These are phyloP conservation scores for Litchi chinensis DNA, from an alignment of 345 rosid genomes.

Conservation along the genomic window DNA sequence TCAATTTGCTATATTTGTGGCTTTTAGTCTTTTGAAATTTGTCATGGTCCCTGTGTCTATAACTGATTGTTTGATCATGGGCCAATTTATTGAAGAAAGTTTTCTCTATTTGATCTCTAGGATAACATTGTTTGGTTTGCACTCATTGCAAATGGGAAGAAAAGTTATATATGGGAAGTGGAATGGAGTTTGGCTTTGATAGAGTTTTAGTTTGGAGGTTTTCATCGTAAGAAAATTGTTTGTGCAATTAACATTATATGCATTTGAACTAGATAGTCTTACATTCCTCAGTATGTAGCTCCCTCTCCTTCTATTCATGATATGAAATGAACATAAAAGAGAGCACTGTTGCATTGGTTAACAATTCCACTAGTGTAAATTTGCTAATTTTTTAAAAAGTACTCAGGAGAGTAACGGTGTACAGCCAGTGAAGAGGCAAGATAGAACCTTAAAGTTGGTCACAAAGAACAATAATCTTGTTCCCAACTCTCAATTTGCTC, in stretches of 20 bases:
- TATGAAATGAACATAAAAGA: neutral
- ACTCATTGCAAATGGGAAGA: neutral
- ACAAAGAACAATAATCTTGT: slow-evolving; percentile 16
- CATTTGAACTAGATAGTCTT: neutral
- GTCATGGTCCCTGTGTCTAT: too few species aligned
- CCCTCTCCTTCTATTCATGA: neutral
- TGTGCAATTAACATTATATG: too few species aligned
- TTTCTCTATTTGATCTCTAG: neutral
- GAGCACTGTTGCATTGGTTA: neutral
- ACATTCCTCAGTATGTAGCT: neutral
- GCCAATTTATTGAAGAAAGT: too few species aligned
- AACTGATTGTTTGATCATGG: too few species aligned
- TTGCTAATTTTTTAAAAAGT: neutral
- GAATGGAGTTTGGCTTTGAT: neutral
- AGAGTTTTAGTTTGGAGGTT: neutral
- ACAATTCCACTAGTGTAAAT: neutral
- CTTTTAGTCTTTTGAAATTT: too few species aligned
- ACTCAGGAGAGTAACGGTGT: slow-evolving; percentile 28
- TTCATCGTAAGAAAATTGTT: neutral
- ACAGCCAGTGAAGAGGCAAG: slow-evolving; percentile 29
- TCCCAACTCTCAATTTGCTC: slow-evolving; percentile 15
- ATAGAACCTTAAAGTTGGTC: slow-evolving; percentile 9
- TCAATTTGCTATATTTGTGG: too few species aligned
- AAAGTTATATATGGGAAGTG: neutral
- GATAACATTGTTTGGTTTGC: neutral